Evolutionary conservation across 2,329 filamentous ascomycete genomes (phyloP).

Genomic region (Capronia americana): DNA sequence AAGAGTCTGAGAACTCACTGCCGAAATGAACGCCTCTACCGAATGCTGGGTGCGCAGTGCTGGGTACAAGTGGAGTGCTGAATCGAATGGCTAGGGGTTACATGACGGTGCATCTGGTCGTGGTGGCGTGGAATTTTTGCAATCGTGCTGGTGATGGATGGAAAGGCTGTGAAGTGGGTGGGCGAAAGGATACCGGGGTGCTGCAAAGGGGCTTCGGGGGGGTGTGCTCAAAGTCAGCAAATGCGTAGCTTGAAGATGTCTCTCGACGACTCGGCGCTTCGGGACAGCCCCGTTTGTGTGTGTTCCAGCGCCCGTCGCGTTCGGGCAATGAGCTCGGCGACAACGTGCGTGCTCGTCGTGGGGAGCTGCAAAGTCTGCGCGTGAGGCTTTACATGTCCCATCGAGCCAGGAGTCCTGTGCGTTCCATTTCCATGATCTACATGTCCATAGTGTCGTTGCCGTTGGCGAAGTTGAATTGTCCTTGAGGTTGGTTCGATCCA

Average conservation of each 20-base stretch:
- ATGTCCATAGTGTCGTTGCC: slow-evolving; percentile 77
- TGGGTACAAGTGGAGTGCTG: slow-evolving; percentile 30
- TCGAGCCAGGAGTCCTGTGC: neutral
- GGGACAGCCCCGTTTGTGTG: neutral
- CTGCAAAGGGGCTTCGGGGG: slow-evolving; percentile 15
- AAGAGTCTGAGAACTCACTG: slow-evolving; percentile 15
- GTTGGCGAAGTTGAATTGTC: slow-evolving; percentile 90
- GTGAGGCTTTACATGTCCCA: slow-evolving; percentile 5
- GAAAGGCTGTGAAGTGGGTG: slow-evolving; percentile 42
- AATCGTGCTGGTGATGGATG: slow-evolving; percentile 42
- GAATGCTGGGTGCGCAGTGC: slow-evolving; percentile 31
- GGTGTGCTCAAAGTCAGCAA: slow-evolving; percentile 51
- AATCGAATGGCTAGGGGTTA: slow-evolving; percentile 37
- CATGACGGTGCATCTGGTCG: slow-evolving; percentile 40
- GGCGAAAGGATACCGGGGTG: slow-evolving; percentile 11
- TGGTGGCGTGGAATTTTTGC: slow-evolving; percentile 45
- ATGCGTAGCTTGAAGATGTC: slow-evolving; percentile 13
- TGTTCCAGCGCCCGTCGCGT: neutral
- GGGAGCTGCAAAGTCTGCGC: slow-evolving; percentile 3
- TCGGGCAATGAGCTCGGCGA: slow-evolving; percentile 6
- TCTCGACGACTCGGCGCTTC: slow-evolving; percentile 16
- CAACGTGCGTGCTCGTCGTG: slow-evolving; percentile 7
- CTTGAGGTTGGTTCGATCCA: slow-evolving; percentile 69
- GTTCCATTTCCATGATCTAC: slow-evolving; percentile 52
- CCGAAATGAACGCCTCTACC: slow-evolving; percentile 36